Percentiles rank a stretch among this genome's conserved stretches.
Conservation (phyloP, 179 eudicot species). For the Silene vulgaris region DNA sequence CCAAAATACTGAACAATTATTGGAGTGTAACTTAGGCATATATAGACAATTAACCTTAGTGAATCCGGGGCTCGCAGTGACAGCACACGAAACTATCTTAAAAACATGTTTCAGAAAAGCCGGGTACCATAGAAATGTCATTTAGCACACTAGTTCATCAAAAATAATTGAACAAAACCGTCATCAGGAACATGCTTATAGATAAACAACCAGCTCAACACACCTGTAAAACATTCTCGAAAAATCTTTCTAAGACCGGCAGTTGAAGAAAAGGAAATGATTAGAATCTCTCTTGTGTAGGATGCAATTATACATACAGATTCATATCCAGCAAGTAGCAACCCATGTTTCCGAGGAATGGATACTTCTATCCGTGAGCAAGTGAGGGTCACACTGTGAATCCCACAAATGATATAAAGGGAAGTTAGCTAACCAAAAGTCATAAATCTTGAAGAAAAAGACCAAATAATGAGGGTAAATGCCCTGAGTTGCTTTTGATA, state of each 20-base stretch:
- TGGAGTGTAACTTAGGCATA: constrained; percentile 1
- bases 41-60: constrained; percentile 50
- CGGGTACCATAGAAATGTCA: constrained; percentile 34
- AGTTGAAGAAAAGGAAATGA: not conserved
- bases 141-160: not conserved
- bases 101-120: constrained; percentile 87
- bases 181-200: not conserved
- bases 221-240: constrained; percentile 81
- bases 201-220: constrained; percentile 10
- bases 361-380: constrained; percentile 83
- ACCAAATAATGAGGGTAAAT: too few species aligned
- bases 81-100: constrained; percentile 89
- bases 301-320: constrained; percentile 43
- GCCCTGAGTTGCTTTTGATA: too few species aligned
- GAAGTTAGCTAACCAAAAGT: constrained; percentile 4
- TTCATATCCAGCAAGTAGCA: constrained; percentile 92
- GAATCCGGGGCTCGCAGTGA: constrained; percentile 95
- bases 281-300: constrained; percentile 7
- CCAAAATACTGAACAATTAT: not conserved
- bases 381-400: constrained; percentile 64
- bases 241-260: constrained; percentile 77
- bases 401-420: not conserved
- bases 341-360: constrained; percentile 95
- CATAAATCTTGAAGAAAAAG: too few species aligned
- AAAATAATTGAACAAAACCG: not conserved